Conservation (phyloP, 140 eudicot species). For the Flaveria floridana region DNA sequence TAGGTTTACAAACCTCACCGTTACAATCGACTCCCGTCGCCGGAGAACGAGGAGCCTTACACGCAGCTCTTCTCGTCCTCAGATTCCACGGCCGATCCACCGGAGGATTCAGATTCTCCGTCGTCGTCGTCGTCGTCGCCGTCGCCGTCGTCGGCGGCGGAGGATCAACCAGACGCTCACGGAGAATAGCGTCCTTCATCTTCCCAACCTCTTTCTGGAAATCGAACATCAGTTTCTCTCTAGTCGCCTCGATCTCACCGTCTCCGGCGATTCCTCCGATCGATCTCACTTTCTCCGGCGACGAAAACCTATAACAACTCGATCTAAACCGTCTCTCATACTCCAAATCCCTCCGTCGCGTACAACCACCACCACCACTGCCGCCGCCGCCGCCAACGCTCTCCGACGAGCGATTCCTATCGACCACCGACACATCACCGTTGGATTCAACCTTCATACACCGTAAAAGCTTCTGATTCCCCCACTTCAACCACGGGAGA, state of each 20-base stretch:
- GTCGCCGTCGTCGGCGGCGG: slow-evolving; percentile 30
- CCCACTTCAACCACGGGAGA: slow-evolving; percentile 49
- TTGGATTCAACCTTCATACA: slow-evolving; percentile 51
- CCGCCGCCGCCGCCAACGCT: slow-evolving; percentile 20
- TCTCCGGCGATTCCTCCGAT: slow-evolving; percentile 29
- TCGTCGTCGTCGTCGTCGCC: slow-evolving; percentile 17
- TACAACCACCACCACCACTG: slow-evolving; percentile 14
- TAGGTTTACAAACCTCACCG: slow-evolving; percentile 37
- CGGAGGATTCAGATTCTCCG: slow-evolving; percentile 31
- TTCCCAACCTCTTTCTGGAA: slow-evolving; percentile 60
- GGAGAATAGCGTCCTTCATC: slow-evolving; percentile 61
- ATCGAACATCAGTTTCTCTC: slow-evolving; percentile 75
- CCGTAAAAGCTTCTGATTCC: slow-evolving; percentile 50
- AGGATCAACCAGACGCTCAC: slow-evolving; percentile 38
- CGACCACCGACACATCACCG: slow-evolving; percentile 30
- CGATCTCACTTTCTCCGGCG: slow-evolving; percentile 32
- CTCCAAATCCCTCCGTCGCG: slow-evolving; percentile 23
- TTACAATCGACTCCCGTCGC: slow-evolving; percentile 17
- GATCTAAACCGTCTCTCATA: slow-evolving; percentile 36
- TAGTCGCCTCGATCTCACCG: slow-evolving; percentile 65
- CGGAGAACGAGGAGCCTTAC: slow-evolving; percentile 43
- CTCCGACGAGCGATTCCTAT: slow-evolving; percentile 39
- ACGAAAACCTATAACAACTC: slow-evolving; percentile 29
- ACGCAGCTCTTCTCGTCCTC: slow-evolving; percentile 72
- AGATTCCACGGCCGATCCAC: slow-evolving; percentile 64